These are phyloP conservation scores for Phaffomyces antillensis DNA, from an alignment of 805 yeast genomes.

Conservation along the genomic window DNA sequence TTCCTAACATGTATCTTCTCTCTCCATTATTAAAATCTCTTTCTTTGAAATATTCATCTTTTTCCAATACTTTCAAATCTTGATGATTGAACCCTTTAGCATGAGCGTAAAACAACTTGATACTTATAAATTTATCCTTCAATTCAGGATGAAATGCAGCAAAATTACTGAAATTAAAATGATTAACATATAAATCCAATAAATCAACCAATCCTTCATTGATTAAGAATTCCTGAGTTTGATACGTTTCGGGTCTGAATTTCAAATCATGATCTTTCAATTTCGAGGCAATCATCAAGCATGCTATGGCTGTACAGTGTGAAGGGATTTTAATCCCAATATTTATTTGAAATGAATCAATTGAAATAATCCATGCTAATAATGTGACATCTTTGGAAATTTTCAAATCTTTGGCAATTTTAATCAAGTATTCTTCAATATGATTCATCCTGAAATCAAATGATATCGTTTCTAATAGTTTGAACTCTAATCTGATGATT, in stretches of 20 bases:
- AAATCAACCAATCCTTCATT: slow-evolving; percentile 49
- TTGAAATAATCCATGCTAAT: slow-evolving; percentile 68
- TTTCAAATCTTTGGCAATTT: slow-evolving; percentile 44
- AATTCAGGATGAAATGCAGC: slow-evolving; percentile 31
- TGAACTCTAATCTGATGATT: slow-evolving; percentile 58
- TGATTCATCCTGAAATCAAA: slow-evolving; percentile 73
- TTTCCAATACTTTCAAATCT: slow-evolving; percentile 24
- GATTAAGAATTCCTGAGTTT: slow-evolving; percentile 22
- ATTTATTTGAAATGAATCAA: slow-evolving; percentile 67
- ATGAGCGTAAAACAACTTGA: slow-evolving; percentile 40
- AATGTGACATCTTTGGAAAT: slow-evolving; percentile 41
- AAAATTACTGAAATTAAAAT: slow-evolving; percentile 43
- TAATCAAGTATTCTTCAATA: slow-evolving; percentile 60
- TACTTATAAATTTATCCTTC: slow-evolving; percentile 30
- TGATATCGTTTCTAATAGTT: slow-evolving; percentile 65
- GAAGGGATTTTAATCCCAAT: slow-evolving; percentile 64
- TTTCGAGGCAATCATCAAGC: slow-evolving; percentile 53
- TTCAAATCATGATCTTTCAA: slow-evolving; percentile 28
- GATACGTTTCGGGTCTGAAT: slow-evolving; percentile 8
- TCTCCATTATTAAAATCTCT: slow-evolving; percentile 34
- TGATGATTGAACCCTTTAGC: slow-evolving; percentile 25
- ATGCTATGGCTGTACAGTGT: slow-evolving; percentile 67
- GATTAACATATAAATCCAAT: slow-evolving; percentile 54
- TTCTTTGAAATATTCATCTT: slow-evolving; percentile 37
- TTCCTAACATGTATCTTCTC: slow-evolving; percentile 47